Conservation (phyloP, 2,329 filamentous ascomycete genomes). For the Pochonia chlamydosporia region DNA sequence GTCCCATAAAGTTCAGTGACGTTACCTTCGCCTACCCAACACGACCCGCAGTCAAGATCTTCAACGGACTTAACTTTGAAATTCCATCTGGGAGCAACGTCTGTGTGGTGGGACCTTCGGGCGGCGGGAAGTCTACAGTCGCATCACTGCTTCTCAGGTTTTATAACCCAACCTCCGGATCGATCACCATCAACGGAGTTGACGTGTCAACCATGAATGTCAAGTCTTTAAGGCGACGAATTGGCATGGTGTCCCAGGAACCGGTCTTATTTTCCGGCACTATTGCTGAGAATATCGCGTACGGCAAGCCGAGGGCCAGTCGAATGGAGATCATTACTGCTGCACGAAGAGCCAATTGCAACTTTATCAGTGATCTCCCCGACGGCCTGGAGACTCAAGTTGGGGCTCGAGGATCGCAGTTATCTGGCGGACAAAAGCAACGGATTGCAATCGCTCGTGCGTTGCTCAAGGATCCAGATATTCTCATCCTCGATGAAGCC, state of each 20-base stretch:
- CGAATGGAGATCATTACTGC: constrained; percentile 78
- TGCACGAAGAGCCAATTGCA: constrained; percentile 88
- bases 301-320: constrained; percentile 75
- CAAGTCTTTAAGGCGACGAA: constrained; percentile 85
- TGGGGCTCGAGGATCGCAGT: constrained; percentile 83
- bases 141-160: constrained; percentile 87
- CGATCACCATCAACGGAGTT: constrained; percentile 75
- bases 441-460: constrained; percentile 95
- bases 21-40: constrained; percentile 92
- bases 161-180: constrained; percentile 74
- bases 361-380: constrained; percentile 94
- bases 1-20: constrained; percentile 80
- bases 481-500: constrained; percentile 92
- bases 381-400: constrained; percentile 93
- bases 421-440: constrained; percentile 96
- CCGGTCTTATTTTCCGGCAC: constrained; percentile 86
- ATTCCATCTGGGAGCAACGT: constrained; percentile 93
- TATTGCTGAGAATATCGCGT: constrained; percentile 85
- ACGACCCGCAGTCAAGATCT: constrained; percentile 84
- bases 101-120: constrained; percentile 92
- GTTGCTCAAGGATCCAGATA: constrained; percentile 91
- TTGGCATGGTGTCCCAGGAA: constrained; percentile 93
- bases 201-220: constrained; percentile 85
- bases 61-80: constrained; percentile 80
- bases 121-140: constrained; percentile 94